These are phyloP conservation scores for Pleomassaria siparia DNA, from an alignment of 2,329 filamentous ascomycete species.

Conservation along the genomic window DNA sequence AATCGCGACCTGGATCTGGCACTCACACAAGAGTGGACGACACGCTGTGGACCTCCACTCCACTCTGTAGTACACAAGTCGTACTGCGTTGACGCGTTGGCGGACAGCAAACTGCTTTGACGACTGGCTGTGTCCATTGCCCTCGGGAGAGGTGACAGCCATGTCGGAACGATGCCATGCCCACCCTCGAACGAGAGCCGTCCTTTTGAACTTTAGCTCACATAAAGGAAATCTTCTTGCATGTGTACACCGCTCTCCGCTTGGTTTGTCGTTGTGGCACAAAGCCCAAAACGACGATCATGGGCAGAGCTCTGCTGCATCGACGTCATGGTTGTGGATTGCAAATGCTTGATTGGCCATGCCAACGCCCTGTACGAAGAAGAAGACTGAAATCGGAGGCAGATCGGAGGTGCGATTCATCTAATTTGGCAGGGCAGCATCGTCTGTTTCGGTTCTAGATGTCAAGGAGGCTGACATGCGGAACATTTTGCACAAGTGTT, in stretches of 20 bases:
- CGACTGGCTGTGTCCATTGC: constrained; percentile 5
- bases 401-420: constrained; percentile 19
- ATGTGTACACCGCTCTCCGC: constrained; percentile 25
- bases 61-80: constrained; percentile 20
- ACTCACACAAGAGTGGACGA: constrained; percentile 7
- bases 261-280: constrained; percentile 19
- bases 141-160: constrained; percentile 9
- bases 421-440: constrained; percentile 5
- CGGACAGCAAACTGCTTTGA: constrained; percentile 16
- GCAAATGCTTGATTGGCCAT: constrained; percentile 9
- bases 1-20: constrained; percentile 8
- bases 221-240: constrained; percentile 8
- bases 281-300: constrained; percentile 10
- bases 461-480: constrained; percentile 6
- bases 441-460: constrained; percentile 12
- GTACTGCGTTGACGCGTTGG: constrained; percentile 33
- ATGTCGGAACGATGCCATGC: constrained; percentile 10
- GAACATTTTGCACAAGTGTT: constrained; percentile 20
- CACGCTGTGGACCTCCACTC: constrained; percentile 14
- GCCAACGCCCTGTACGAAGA: constrained; percentile 3
- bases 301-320: constrained; percentile 1
- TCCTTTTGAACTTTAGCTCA: constrained; percentile 5
- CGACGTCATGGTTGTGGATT: constrained; percentile 2
- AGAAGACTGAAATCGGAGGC: constrained; percentile 12
- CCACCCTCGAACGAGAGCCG: constrained; percentile 8